Base-by-base conservation (phyloP, 495 filamentous ascomycete species). In the Friedmanniomyces simplex region DNA sequence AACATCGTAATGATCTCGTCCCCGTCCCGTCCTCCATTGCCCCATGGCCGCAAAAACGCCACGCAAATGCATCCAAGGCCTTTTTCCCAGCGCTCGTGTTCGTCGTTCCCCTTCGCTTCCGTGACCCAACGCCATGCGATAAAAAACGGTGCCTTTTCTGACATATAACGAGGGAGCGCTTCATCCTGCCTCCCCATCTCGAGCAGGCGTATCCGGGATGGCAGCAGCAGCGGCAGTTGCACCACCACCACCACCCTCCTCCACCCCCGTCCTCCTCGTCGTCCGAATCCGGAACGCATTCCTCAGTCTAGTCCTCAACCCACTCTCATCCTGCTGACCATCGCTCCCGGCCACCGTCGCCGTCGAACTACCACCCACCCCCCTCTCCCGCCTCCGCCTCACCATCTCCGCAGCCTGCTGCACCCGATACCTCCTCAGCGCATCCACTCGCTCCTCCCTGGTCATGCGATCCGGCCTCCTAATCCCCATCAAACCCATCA, bases 271-370 rank as follows among this genome's bases (percentile, higher is more conserved):
- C 36, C 66, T 52, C 57, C 66, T 47, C 22, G 68, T 68, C 14
- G 68, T 68, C 14, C 68, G 54, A 0, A 64, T 49, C 32, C 63
- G 48, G 50, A 71, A 71, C 1, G 65, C 67, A 54, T 65, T 62
- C 43, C 59, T 58, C 34, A 66, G 36, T 32, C 61, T 46, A 5
- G 52, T 52, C 12, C 51, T 26, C 41, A 66, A 34, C n/a, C 63
- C 54, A 21, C 49, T 32, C 20, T 57, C 45, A 16, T 50, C 45
- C 14, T 57, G 28, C 49, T 24, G 48, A 16, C 6, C 25, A 13
- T 16, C 41, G 41, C 20, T n/a, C 46, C 16, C 39, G 14, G 3
- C 39, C 13, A 20, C 39, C 18, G 5, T 5, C 18, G 39, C 14
- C 13, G 39, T 20, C 5, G 39, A 6, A 3, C 14, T 16, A 16